phyloP scores from a whole-genome alignment of 2,329 filamentous ascomycete genomes.

The Epichloe bromicola region DNA sequence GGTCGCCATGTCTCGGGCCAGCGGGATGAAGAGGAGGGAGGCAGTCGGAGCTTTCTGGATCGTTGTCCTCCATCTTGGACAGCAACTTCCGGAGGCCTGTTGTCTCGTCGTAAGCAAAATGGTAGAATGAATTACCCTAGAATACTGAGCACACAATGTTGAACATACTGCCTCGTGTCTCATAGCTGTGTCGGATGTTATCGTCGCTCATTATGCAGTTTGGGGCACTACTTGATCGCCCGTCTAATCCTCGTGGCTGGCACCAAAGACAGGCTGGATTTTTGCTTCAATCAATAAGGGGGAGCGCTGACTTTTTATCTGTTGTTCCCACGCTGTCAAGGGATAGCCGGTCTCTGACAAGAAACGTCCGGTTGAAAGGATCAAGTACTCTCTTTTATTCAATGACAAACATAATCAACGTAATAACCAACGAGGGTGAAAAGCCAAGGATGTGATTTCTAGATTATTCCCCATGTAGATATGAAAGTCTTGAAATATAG shows the following conservation, averaged over 20 bases:
- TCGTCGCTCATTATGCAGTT: not conserved
- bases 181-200: not conserved
- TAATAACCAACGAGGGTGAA: not conserved
- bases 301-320: too few species aligned
- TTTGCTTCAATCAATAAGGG: too few species aligned
- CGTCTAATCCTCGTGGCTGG: not conserved
- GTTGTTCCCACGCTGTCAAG: too few species aligned
- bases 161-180: constrained; percentile 2
- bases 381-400: too few species aligned
- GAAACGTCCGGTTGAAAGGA: too few species aligned
- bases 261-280: not conserved
- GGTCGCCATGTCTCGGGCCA: not conserved
- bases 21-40: not conserved
- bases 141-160: not conserved
- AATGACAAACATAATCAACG: not conserved
- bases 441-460: not conserved
- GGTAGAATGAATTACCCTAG: too few species aligned
- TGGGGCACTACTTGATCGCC: not conserved
- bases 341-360: too few species aligned
- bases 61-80: not conserved
- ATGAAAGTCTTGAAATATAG: not conserved
- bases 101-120: not conserved
- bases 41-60: not conserved
- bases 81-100: not conserved
- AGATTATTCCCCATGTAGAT: not conserved